These are phyloP conservation scores for Leavenworthia alabamica DNA, from an alignment of 345 rosid genomes.

Conservation along the genomic window DNA sequence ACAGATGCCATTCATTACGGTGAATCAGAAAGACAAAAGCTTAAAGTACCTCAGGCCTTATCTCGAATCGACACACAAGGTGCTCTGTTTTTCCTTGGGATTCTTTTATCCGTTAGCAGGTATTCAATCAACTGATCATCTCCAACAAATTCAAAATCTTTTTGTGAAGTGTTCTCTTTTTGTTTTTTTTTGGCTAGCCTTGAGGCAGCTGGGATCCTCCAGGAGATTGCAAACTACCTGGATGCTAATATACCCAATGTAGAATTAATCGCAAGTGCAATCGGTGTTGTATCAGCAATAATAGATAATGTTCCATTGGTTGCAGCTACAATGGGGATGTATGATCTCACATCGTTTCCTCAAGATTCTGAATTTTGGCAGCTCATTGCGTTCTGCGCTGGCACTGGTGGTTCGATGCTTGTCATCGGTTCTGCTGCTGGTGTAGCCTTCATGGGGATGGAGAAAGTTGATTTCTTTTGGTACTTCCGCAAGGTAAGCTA, in stretches of 20 bases:
- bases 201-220: slow-evolving; percentile 89
- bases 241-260: slow-evolving; percentile 68
- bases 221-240: slow-evolving; percentile 86
- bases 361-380: slow-evolving; percentile 93
- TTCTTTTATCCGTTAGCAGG: slow-evolving; percentile 91
- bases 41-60: slow-evolving; percentile 94
- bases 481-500: slow-evolving; percentile 67
- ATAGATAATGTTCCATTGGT: slow-evolving; percentile 90
- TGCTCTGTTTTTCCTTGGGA: slow-evolving; percentile 88
- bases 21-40: slow-evolving; percentile 78
- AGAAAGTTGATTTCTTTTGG: slow-evolving; percentile 95
- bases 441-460: slow-evolving; percentile 99
- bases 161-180: neutral
- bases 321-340: slow-evolving; percentile 98
- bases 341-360: slow-evolving; percentile 75
- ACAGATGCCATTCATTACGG: slow-evolving; percentile 96
- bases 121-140: slow-evolving; percentile 22
- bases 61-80: slow-evolving; percentile 94
- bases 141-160: neutral
- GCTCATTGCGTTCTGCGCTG: slow-evolving; percentile 85
- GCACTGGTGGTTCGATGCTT: slow-evolving; percentile 95
- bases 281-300: slow-evolving; percentile 81
- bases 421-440: slow-evolving; percentile 95
- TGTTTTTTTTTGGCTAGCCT: slow-evolving; percentile 43
- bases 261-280: slow-evolving; percentile 73